phyloP scores from a whole-genome alignment of 805 yeast species.

The Lipomyces spencermartinsiae region DNA sequence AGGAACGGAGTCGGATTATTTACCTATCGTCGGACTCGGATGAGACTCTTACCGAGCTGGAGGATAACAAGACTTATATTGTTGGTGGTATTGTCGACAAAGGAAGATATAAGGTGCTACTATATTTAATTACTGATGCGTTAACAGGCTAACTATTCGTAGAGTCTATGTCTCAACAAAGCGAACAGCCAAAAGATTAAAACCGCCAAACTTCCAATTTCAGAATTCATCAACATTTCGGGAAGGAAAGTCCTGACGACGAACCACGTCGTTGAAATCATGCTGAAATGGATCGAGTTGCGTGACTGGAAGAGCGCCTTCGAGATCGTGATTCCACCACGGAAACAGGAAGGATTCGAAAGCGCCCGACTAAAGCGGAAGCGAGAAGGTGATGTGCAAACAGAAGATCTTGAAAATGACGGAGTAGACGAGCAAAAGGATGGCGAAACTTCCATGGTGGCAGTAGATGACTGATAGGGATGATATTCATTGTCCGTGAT shows the following conservation, averaged over 20 bases:
- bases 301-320: conserved; percentile 87
- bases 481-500: background rate
- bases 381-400: conserved; percentile 15
- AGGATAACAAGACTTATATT: conserved; percentile 75
- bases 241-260: conserved; percentile 93
- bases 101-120: conserved; percentile 58
- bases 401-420: background rate
- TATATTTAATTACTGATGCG: background rate
- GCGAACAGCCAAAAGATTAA: conserved; percentile 74
- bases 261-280: conserved; percentile 89
- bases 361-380: conserved; percentile 38
- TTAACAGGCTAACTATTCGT: conserved; percentile 40
- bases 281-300: conserved; percentile 78
- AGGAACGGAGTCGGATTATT: conserved; percentile 46
- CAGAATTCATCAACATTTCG: conserved; percentile 76
- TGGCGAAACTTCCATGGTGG: background rate
- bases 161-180: conserved; percentile 77
- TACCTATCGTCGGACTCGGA: conserved; percentile 90
- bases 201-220: conserved; percentile 85
- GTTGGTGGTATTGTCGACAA: conserved; percentile 97
- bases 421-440: background rate
- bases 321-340: conserved; percentile 81
- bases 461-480: background rate
- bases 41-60: conserved; percentile 65
- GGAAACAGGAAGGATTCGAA: conserved; percentile 56